These are phyloP conservation scores for Saprolegnia parasitica DNA, from an alignment of 352 stramenopile species.

Conservation along the genomic window DNA sequence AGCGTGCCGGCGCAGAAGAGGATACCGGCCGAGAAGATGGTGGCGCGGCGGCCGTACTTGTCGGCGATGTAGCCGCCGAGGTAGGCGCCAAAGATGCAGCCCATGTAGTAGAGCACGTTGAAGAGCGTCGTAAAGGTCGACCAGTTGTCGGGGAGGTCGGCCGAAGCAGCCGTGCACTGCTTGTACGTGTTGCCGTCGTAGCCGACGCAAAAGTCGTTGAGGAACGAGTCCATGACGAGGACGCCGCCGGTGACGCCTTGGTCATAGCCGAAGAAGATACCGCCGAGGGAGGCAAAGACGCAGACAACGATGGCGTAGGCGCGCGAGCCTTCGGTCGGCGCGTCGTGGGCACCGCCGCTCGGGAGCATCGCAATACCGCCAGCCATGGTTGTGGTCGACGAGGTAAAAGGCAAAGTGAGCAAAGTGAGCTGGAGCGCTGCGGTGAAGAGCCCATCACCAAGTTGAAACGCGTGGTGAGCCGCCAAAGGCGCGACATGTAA, in stretches of 20 bases:
- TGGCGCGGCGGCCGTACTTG: slow-evolving; percentile 37
- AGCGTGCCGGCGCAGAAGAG: slow-evolving; percentile 42
- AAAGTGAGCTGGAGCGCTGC: no score
- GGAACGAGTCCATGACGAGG: slow-evolving; percentile 45
- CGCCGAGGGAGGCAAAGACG: slow-evolving; percentile 41
- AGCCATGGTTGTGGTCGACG: no score
- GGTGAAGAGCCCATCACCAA: no score
- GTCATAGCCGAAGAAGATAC: slow-evolving; percentile 50
- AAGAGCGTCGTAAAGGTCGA: slow-evolving; percentile 41
- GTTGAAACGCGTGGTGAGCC: no score
- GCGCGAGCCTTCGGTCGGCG: slow-evolving; percentile 33
- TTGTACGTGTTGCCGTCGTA: slow-evolving; percentile 39
- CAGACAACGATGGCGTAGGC: slow-evolving; percentile 40
- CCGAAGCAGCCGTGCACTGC: slow-evolving; percentile 23
- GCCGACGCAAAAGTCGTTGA: slow-evolving; percentile 41
- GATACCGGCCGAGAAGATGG: slow-evolving; percentile 37
- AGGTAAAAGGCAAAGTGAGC: no score
- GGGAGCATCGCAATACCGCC: no score
- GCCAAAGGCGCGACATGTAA: no score
- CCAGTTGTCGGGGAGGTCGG: slow-evolving; percentile 35
- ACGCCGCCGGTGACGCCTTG: slow-evolving; percentile 41
- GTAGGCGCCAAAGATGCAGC: slow-evolving; percentile 39
- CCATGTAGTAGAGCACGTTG: slow-evolving; percentile 44
- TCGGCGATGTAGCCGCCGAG: slow-evolving; percentile 37
- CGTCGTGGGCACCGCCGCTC: slow-evolving; percentile 17